Percentiles rank a stretch among this genome's conserved stretches.
Conservation (phyloP, 129 eudicot species). For the Flaveria linearis region DNA sequence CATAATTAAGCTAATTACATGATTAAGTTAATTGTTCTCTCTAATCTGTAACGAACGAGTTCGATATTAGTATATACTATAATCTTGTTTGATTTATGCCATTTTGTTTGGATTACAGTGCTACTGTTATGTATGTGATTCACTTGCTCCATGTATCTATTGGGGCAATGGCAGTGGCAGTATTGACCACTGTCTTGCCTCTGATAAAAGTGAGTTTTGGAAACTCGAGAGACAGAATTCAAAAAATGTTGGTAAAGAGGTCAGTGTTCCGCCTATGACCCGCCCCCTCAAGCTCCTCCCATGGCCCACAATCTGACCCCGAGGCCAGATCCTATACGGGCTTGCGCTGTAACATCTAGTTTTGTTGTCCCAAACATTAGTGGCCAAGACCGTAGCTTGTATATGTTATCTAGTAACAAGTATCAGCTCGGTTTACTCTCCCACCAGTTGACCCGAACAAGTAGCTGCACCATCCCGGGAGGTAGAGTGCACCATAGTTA, state of each 20-base stretch:
- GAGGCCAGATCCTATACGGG: constrained; percentile 30
- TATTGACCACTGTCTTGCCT: constrained; percentile 76
- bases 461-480: constrained; percentile 32
- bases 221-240: constrained; percentile 47
- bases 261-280: constrained; percentile 26
- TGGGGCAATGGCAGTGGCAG: constrained; percentile 64
- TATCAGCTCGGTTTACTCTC: constrained; percentile 44
- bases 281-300: constrained; percentile 12
- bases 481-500: constrained; percentile 27
- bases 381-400: constrained; percentile 39
- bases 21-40: not conserved
- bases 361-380: constrained; percentile 27
- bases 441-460: constrained; percentile 40
- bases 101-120: constrained; percentile 54
- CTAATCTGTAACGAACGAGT: not conserved
- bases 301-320: constrained; percentile 23
- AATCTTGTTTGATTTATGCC: not conserved
- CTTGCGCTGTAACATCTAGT: constrained; percentile 37
- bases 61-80: not conserved
- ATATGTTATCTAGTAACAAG: constrained; percentile 36
- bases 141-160: constrained; percentile 74
- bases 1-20: not conserved
- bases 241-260: constrained; percentile 34
- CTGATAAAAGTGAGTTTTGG: constrained; percentile 69
- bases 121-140: constrained; percentile 94